Evolutionary conservation across 768 basidiomycete genomes (phyloP).

Genomic region (Hortiboletus flavorubellus): DNA sequence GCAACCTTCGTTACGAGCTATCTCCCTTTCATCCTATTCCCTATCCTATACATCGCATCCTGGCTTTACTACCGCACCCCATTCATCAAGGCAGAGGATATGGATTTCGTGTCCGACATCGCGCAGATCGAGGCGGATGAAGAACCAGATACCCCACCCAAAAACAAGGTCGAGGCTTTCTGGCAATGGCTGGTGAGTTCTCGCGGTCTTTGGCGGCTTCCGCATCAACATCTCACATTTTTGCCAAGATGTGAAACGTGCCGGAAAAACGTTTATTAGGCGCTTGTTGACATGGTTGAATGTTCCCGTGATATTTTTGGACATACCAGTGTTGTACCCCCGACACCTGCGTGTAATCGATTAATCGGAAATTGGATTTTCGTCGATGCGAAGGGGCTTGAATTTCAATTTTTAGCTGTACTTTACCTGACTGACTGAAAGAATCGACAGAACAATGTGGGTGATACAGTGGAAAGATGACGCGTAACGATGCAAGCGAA

Average conservation of each 20-base stretch:
- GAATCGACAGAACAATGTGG: slow-evolving; percentile 17
- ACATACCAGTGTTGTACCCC: slow-evolving; percentile 2
- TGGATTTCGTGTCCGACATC: slow-evolving; percentile 80
- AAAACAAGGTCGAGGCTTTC: slow-evolving; percentile 61
- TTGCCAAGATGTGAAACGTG: slow-evolving; percentile 21
- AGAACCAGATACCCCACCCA: slow-evolving; percentile 71
- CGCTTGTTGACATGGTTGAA: background rate
- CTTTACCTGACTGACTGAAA: slow-evolving; percentile 24
- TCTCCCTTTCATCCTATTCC: slow-evolving; percentile 68
- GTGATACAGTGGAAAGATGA: slow-evolving; percentile 34
- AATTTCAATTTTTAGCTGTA: slow-evolving; percentile 19
- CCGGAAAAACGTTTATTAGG: background rate
- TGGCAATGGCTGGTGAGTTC: slow-evolving; percentile 76
- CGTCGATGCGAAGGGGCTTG: background rate
- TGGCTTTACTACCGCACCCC: slow-evolving; percentile 40
- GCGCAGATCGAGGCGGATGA: slow-evolving; percentile 67
- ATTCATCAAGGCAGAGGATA: slow-evolving; percentile 46
- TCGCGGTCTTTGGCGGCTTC: background rate
- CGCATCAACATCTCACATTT: background rate
- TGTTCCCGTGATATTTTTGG: background rate
- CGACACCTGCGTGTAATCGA: slow-evolving; percentile 1
- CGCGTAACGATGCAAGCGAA: slow-evolving; percentile 29
- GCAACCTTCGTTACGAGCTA: slow-evolving; percentile 85
- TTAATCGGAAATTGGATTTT: background rate
- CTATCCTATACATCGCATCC: slow-evolving; percentile 63